phyloP scores from a whole-genome alignment of 805 yeast species.

The Schizosaccharomyces cryophilus region DNA sequence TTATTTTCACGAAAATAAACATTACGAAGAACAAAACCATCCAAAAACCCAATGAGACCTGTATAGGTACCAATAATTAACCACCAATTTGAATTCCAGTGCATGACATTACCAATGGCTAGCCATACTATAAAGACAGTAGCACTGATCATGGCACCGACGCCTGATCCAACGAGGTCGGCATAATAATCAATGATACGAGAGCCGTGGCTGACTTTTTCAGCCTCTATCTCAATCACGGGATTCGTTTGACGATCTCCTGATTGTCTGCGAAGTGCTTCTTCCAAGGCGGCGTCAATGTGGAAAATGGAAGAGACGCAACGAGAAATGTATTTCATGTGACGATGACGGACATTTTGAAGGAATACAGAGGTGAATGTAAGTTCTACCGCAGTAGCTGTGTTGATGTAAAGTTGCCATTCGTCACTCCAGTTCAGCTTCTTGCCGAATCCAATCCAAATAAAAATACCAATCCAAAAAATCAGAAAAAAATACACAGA shows the following conservation, averaged over 20 bases:
- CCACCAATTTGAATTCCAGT: constrained; percentile 22
- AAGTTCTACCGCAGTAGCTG: constrained; percentile 19
- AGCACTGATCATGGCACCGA: constrained; percentile 17
- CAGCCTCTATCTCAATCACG: constrained; percentile 7
- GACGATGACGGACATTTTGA: constrained; percentile 19
- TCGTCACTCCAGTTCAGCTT: constrained; percentile 13
- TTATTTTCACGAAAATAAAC: constrained; percentile 14
- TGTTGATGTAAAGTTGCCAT: constrained; percentile 22
- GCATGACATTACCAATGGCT: constrained; percentile 17
- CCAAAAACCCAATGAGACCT: constrained; percentile 21
- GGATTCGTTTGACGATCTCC: constrained; percentile 12
- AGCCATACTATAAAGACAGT: constrained; percentile 18
- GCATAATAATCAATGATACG: constrained; percentile 18
- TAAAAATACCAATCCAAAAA: constrained; percentile 18
- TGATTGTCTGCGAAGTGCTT: constrained; percentile 8
- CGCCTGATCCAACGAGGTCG: constrained; percentile 20
- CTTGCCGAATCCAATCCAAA: constrained; percentile 19
- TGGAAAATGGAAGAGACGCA: constrained; percentile 10
- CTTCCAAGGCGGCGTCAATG: constrained; percentile 11
- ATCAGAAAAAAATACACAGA: constrained; percentile 14
- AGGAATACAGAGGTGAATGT: constrained; percentile 17
- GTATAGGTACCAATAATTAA: constrained; percentile 24
- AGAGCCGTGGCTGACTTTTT: constrained; percentile 9
- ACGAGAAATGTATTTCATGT: constrained; percentile 14
- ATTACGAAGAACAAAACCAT: constrained; percentile 21